Evolutionary conservation across 1,284 basidiomycete species (phyloP).

Genomic region (Tetrapyrgos nigripes): DNA sequence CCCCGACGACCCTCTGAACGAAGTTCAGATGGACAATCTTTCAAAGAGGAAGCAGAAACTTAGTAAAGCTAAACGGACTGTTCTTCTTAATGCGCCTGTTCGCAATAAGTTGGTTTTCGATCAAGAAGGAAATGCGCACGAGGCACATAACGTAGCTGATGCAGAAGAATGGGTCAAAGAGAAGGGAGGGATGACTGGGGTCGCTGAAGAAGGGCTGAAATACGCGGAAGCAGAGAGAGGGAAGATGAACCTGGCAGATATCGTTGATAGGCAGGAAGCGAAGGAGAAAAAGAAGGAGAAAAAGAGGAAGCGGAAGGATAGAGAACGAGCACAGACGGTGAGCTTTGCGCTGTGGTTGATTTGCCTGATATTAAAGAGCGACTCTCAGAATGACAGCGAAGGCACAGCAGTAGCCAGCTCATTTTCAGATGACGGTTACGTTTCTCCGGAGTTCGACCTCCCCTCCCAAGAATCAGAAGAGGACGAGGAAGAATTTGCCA

Average conservation of each 20-base stretch:
- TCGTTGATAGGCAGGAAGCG: slow-evolving; percentile 82
- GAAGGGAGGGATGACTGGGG: slow-evolving; percentile 64
- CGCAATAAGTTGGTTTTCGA: slow-evolving; percentile 85
- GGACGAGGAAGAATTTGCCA: slow-evolving; percentile 37
- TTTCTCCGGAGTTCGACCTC: slow-evolving; percentile 76
- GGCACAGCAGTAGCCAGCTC: slow-evolving; percentile 33
- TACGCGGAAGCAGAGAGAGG: slow-evolving; percentile 79
- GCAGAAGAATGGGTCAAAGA: slow-evolving; percentile 72
- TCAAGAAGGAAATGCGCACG: slow-evolving; percentile 81
- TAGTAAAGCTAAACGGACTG: slow-evolving; percentile 80
- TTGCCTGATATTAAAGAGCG: neutral
- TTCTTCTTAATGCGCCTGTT: slow-evolving; percentile 66
- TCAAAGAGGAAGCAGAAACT: slow-evolving; percentile 67
- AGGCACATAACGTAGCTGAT: slow-evolving; percentile 82
- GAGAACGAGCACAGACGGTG: slow-evolving; percentile 71
- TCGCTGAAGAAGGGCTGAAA: slow-evolving; percentile 67
- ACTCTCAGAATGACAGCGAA: slow-evolving; percentile 19
- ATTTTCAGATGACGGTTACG: slow-evolving; percentile 67
- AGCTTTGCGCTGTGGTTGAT: slow-evolving; percentile 25
- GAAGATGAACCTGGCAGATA: slow-evolving; percentile 76
- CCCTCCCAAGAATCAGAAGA: slow-evolving; percentile 53
- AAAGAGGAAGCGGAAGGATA: slow-evolving; percentile 87
- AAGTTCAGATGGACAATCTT: slow-evolving; percentile 44
- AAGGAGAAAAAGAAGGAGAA: slow-evolving; percentile 88
- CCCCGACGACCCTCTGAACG: slow-evolving; percentile 36